Percentiles rank a stretch among this genome's conserved stretches.
These are phyloP conservation scores for Magnusiomyces tetraspermus DNA, from an alignment of 1,139 yeast species.

Conservation along the genomic window DNA sequence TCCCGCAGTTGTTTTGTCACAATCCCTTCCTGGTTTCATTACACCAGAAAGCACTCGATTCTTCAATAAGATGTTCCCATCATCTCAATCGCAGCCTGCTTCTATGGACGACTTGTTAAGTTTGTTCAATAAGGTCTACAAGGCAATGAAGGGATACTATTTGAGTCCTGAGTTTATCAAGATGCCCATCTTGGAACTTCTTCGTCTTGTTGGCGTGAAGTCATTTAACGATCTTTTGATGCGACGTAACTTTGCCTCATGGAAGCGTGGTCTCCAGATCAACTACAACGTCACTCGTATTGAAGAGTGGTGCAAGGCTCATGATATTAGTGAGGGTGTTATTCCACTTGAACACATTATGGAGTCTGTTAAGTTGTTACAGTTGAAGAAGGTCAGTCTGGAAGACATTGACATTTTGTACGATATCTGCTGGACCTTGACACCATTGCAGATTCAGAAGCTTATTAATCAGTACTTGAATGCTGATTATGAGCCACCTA, in stretches of 20 bases:
- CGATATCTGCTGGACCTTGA: constrained; percentile 90
- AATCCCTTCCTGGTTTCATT: constrained; percentile 91
- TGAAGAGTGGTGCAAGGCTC: constrained; percentile 98
- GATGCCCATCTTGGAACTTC: constrained; percentile 74
- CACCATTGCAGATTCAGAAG: constrained; percentile 90
- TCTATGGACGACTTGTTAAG: constrained; percentile 93
- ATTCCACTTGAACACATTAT: constrained; percentile 77
- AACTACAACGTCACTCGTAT: constrained; percentile 92
- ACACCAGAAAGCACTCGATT: constrained; percentile 84
- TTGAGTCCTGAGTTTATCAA: constrained; percentile 78
- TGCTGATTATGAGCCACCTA: constrained; percentile 94
- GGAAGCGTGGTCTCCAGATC: constrained; percentile 97
- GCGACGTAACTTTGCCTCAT: constrained; percentile 92
- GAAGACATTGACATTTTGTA: constrained; percentile 89
- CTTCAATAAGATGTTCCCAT: constrained; percentile 64
- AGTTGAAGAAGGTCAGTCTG: constrained; percentile 77
- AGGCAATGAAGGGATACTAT: constrained; percentile 90
- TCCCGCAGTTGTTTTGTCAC: constrained; percentile 88
- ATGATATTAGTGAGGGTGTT: constrained; percentile 86
- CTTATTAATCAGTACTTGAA: constrained; percentile 80
- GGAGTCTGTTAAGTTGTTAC: constrained; percentile 90
- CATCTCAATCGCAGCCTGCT: constrained; percentile 52
- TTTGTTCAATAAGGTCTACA: constrained; percentile 80
- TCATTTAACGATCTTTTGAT: constrained; percentile 93
- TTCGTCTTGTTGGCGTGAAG: constrained; percentile 82